Percentiles rank a stretch among this genome's conserved stretches.
Conservation (phyloP, 148 eudicot genomes). For the Rhododendron kiyosumense region DNA sequence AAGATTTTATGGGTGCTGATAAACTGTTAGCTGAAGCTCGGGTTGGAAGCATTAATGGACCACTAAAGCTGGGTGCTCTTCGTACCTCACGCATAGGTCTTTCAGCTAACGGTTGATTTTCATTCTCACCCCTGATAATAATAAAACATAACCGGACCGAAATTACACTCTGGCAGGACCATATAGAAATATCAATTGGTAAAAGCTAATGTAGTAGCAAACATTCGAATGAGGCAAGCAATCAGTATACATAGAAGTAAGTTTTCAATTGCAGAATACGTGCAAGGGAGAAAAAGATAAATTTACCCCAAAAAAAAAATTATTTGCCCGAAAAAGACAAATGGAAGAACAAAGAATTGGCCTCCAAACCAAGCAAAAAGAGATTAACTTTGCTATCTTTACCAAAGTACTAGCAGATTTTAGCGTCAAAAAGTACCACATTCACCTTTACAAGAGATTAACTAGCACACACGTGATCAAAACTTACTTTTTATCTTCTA, state of each 20-base stretch:
- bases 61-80: constrained; percentile 85
- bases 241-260: neutral
- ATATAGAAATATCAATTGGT: neutral
- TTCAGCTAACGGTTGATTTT: constrained; percentile 45
- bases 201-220: neutral
- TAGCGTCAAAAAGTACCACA: neutral
- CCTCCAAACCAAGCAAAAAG: neutral
- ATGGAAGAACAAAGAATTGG: neutral
- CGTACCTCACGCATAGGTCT: constrained; percentile 43
- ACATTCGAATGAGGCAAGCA: neutral
- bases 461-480: neutral
- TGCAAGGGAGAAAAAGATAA: neutral
- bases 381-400: neutral
- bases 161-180: neutral
- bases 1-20: constrained; percentile 93
- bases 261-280: neutral
- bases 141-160: constrained; percentile 5
- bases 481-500: neutral
- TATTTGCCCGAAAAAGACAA: neutral
- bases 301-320: neutral
- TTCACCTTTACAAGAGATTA: neutral
- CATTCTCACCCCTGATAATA: constrained; percentile 57
- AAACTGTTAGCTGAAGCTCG: constrained; percentile 97
- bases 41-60: constrained; percentile 81
- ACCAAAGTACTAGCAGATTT: neutral